Conservation (phyloP, 2,329 filamentous ascomycete species). For the Aureobasidium sp. region DNA sequence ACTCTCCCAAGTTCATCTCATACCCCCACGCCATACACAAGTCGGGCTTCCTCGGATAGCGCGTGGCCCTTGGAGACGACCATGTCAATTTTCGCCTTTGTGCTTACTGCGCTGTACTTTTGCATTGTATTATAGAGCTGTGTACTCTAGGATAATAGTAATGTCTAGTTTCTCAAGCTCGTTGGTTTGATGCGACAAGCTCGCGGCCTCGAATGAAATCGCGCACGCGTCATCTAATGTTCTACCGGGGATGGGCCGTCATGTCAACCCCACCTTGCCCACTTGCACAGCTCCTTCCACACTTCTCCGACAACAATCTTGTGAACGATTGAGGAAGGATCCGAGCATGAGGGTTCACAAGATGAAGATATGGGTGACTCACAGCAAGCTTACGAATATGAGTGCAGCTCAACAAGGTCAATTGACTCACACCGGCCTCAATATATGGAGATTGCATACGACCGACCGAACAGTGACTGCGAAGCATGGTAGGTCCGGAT, state of each 20-base stretch:
- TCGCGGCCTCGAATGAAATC: neutral
- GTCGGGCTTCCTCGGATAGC: neutral
- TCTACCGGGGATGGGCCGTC: neutral
- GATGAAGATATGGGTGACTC: too few species aligned
- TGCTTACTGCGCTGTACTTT: slow-evolving; percentile 1
- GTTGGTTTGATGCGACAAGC: neutral
- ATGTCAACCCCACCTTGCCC: neutral
- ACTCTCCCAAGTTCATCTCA: neutral
- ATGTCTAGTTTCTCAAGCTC: neutral
- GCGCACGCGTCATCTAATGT: neutral
- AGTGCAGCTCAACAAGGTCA: too few species aligned
- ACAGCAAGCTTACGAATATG: too few species aligned
- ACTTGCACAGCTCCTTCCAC: neutral
- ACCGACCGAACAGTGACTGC: too few species aligned
- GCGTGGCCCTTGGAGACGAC: neutral
- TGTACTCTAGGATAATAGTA: neutral
- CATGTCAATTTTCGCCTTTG: neutral
- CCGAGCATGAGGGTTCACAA: too few species aligned
- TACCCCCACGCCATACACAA: neutral
- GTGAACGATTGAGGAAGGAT: neutral
- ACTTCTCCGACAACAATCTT: neutral
- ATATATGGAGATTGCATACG: too few species aligned
- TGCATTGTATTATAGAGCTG: neutral
- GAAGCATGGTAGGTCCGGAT: neutral
- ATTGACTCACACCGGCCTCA: too few species aligned